Percentiles rank a stretch among this genome's conserved stretches.
phyloP scores from a whole-genome alignment of 352 stramenopile species.

The Pythium guiyangense region DNA sequence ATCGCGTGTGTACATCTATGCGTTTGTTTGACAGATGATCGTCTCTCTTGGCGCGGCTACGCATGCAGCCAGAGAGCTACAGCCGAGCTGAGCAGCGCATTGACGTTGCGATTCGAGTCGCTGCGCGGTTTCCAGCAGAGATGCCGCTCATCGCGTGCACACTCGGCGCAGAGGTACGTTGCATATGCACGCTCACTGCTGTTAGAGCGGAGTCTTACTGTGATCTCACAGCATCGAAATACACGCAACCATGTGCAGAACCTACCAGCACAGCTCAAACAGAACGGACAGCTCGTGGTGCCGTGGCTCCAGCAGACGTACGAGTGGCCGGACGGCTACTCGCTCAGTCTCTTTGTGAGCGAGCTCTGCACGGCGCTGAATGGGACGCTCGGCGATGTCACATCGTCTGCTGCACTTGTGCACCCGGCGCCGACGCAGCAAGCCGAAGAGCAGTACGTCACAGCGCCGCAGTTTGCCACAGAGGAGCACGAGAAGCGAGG shows the following conservation, averaged over 20 bases:
- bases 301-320: slow-evolving; percentile 40
- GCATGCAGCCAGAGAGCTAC: slow-evolving; percentile 25
- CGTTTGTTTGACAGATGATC: neutral
- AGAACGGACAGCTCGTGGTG: slow-evolving; percentile 33
- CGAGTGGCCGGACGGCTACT: slow-evolving; percentile 54
- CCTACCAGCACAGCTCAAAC: slow-evolving; percentile 28
- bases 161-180: slow-evolving; percentile 34
- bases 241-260: slow-evolving; percentile 19
- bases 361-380: slow-evolving; percentile 43
- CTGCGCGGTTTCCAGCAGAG: slow-evolving; percentile 34
- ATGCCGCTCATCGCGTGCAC: slow-evolving; percentile 42
- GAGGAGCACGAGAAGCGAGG: neutral
- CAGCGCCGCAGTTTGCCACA: slow-evolving; percentile 30
- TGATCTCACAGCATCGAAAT: too few relatives aligned
- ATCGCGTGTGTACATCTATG: neutral
- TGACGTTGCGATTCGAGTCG: slow-evolving; percentile 38
- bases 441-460: slow-evolving; percentile 9
- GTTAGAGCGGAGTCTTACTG: neutral
- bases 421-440: slow-evolving; percentile 15
- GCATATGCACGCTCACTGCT: neutral
- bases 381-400: slow-evolving; percentile 4
- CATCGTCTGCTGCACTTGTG: slow-evolving; percentile 8
- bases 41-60: neutral
- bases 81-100: slow-evolving; percentile 30
- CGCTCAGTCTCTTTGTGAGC: slow-evolving; percentile 32